These are phyloP conservation scores for Microcyclosporella mali DNA, from an alignment of 2,329 filamentous ascomycete species.

Conservation along the genomic window DNA sequence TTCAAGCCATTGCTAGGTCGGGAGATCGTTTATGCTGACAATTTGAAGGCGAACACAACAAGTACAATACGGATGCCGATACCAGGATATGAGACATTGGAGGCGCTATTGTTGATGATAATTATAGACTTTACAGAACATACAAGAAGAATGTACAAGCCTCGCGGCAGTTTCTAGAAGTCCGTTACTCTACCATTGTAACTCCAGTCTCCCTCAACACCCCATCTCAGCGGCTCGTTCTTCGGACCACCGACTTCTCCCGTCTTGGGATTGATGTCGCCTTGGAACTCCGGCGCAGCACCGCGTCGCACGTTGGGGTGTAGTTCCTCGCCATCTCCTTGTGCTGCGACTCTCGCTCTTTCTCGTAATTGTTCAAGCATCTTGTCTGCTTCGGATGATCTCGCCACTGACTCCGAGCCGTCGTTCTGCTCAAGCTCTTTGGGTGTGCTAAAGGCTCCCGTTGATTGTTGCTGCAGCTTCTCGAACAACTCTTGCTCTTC, in stretches of 20 bases:
- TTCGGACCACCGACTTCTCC: conserved; percentile 95
- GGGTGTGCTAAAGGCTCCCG: conserved; percentile 68
- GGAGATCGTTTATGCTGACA: too few species aligned
- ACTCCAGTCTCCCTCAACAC: conserved; percentile 71
- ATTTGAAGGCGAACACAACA: conserved; percentile 17
- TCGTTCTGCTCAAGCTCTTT: conserved; percentile 26
- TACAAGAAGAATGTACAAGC: too few species aligned
- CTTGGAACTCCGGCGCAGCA: conserved; percentile 84
- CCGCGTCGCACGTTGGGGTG: conserved; percentile 69
- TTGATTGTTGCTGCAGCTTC: conserved; percentile 70
- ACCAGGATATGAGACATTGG: conserved; percentile 9
- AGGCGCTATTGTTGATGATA: neutral
- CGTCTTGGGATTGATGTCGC: conserved; percentile 85
- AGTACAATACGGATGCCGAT: conserved; percentile 23
- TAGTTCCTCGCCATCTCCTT: conserved; percentile 57
- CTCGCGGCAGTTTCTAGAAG: conserved; percentile 48
- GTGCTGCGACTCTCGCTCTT: conserved; percentile 44
- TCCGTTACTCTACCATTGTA: conserved; percentile 94
- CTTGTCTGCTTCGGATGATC: conserved; percentile 20
- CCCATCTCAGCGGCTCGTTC: conserved; percentile 92
- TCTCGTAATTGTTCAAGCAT: conserved; percentile 26
- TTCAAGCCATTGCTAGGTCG: too few species aligned
- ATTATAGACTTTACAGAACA: neutral
- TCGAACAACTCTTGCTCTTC: conserved; percentile 89
- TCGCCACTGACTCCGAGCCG: conserved; percentile 3